Evolutionary conservation across 169 alveolate species (phyloP).

Genomic region (Cryptosporidium canis): DNA sequence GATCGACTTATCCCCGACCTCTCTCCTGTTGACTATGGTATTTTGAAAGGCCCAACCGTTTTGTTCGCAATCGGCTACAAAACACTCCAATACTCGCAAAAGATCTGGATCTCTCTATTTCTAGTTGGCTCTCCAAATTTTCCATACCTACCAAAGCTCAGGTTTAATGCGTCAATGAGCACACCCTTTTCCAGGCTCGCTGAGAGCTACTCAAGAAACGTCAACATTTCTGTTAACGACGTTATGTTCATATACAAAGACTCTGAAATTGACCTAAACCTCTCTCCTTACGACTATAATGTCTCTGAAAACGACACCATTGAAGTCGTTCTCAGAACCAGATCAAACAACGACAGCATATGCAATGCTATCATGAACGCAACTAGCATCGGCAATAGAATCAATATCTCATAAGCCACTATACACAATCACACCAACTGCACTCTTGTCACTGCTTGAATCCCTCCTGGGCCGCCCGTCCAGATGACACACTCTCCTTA

Average conservation of each 20-base stretch:
- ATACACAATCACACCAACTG: neutral
- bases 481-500: too few species aligned
- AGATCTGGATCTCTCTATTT: slow-evolving; percentile 75
- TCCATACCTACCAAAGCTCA: slow-evolving; percentile 74
- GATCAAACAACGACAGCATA: neutral
- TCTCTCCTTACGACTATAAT: slow-evolving; percentile 59
- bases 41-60: slow-evolving; percentile 71
- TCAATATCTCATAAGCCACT: neutral
- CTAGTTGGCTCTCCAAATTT: slow-evolving; percentile 72
- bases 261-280: slow-evolving; percentile 45
- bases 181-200: slow-evolving; percentile 77
- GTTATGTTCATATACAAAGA: slow-evolving; percentile 43
- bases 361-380: neutral
- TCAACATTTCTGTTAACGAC: slow-evolving; percentile 53
- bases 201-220: slow-evolving; percentile 77
- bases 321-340: slow-evolving; percentile 55
- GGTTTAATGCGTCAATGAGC: slow-evolving; percentile 76
- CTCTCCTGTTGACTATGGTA: slow-evolving; percentile 76
- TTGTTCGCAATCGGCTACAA: slow-evolving; percentile 66
- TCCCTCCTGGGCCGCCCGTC: too few species aligned
- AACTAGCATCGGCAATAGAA: neutral
- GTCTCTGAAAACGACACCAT: slow-evolving; percentile 60
- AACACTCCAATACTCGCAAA: slow-evolving; percentile 75
- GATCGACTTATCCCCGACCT: slow-evolving; percentile 71
- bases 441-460: neutral